These are phyloP conservation scores for Dothidotthia symphoricarpi DNA, from an alignment of 2,329 filamentous ascomycete genomes.

Conservation along the genomic window DNA sequence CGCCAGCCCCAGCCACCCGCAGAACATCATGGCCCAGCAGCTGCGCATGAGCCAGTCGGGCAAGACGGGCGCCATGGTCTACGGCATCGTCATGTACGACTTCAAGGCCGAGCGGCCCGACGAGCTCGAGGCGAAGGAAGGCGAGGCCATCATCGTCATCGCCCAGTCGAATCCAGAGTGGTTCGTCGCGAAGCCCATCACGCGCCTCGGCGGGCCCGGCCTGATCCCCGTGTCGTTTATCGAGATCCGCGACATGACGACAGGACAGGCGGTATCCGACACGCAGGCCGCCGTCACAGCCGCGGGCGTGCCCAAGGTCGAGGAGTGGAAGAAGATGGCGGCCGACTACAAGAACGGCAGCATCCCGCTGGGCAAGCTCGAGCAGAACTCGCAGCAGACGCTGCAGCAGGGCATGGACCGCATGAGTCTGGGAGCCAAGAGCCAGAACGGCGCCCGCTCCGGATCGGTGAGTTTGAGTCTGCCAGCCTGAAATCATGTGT, in stretches of 20 bases:
- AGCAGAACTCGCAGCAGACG: conserved; percentile 52
- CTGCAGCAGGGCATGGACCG: conserved; percentile 64
- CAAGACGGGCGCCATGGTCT: conserved; percentile 80
- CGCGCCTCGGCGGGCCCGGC: conserved; percentile 88
- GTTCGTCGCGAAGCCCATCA: conserved; percentile 99
- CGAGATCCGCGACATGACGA: conserved; percentile 91
- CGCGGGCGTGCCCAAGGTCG: conserved; percentile 89
- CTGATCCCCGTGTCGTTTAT: conserved; percentile 96
- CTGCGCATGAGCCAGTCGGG: conserved; percentile 44
- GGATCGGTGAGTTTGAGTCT: conserved; percentile 29
- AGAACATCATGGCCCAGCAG: conserved; percentile 27
- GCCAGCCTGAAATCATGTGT: neutral
- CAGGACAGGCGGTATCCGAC: conserved; percentile 77
- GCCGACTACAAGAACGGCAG: conserved; percentile 99
- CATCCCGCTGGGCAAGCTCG: conserved; percentile 91
- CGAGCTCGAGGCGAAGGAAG: conserved; percentile 90
- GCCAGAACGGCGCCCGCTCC: conserved; percentile 32
- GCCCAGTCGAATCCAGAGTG: conserved; percentile 98
- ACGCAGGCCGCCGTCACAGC: conserved; percentile 80
- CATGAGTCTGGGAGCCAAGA: conserved; percentile 65
- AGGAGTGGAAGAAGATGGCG: conserved; percentile 99
- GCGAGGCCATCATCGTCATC: conserved; percentile 96
- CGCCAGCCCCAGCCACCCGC: conserved; percentile 34
- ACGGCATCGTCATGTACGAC: conserved; percentile 95
- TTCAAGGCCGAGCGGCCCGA: conserved; percentile 95